Evolutionary conservation across 257 asterid species (phyloP).

Genomic region (Sherardia arvensis): DNA sequence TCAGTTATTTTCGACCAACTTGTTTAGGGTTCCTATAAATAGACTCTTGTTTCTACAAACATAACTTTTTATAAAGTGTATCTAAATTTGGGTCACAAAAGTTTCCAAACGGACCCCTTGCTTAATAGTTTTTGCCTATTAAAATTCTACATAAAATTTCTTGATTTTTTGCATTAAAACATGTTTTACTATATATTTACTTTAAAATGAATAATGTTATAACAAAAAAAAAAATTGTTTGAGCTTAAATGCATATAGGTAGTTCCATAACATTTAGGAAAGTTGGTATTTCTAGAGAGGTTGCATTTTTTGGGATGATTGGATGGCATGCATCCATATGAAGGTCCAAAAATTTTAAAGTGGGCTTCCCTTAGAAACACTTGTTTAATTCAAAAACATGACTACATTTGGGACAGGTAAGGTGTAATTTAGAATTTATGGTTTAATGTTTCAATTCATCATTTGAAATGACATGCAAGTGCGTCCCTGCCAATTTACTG

Average conservation of each 20-base stretch:
- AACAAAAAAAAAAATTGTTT: too few species aligned
- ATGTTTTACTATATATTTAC: too few species aligned
- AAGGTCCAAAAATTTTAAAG: neutral
- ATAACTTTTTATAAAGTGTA: neutral
- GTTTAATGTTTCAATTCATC: too few species aligned
- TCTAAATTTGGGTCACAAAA: neutral
- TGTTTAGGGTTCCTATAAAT: neutral
- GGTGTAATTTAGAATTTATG: neutral
- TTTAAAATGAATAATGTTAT: too few species aligned
- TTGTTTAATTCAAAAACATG: neutral
- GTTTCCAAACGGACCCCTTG: neutral
- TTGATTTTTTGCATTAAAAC: too few species aligned
- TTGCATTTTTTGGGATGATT: neutral
- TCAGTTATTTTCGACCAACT: neutral
- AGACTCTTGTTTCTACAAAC: neutral
- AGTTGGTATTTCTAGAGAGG: too few species aligned
- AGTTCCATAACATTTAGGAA: too few species aligned
- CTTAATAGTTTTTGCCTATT: neutral
- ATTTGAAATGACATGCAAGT: neutral
- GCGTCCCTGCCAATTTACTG: neutral
- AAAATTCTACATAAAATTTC: too few species aligned
- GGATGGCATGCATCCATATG: neutral
- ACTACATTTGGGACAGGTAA: neutral
- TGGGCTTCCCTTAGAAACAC: neutral
- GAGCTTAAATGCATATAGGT: too few species aligned